Base-by-base conservation (phyloP, 805 yeast species). In the Candida koratica region DNA sequence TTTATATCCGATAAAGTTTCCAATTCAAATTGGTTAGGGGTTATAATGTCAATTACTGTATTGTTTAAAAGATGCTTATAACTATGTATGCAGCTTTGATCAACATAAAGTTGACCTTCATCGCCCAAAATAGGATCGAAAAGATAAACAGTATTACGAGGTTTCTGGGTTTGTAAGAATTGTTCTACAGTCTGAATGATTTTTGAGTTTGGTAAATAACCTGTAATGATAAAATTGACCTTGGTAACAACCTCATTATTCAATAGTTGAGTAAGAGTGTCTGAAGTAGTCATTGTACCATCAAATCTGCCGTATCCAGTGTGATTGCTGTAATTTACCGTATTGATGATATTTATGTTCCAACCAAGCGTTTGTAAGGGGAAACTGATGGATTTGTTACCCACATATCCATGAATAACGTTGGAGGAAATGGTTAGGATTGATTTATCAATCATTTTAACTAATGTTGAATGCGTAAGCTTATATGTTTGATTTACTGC, bases 351-450 rank as follows among this genome's bases (percentile, higher is more conserved):
- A 55, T 90, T 96, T 7, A 89, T 95, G 53, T 93, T 90, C 96
- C 97, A 90, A 0, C 93, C 94, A 29, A 76, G 68, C 27, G 78
- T 65, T 53, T 90, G 97, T 15, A 90, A 61, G 0, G 97, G 96
- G 53, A 93, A 84, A 2, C 90, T 84, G 1, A 93, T 85, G 0
- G 96, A 95, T 39, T 80, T 75, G 56, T 88, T 88, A 1, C 98
- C 98, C 2, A 93, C 98, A 51, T 86, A 83, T 2, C 98, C 98
- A 55, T 90, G 97, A 2, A 79, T 88, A 1, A 93, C 97, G 57
- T 93, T 97, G 3, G 96, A 86, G 48, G 86, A 90, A 7, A 88
- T 67, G 14, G 60, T 49, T 30, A 56, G 42, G 22, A 54, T 45
- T 2, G 39, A 19, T 20, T 37, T 37, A 6, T 17, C 14, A 28